Percentiles rank a stretch among this genome's conserved stretches.
phyloP scores from a whole-genome alignment of 2,329 filamentous ascomycete species.

The Delphinella strobiligena region DNA sequence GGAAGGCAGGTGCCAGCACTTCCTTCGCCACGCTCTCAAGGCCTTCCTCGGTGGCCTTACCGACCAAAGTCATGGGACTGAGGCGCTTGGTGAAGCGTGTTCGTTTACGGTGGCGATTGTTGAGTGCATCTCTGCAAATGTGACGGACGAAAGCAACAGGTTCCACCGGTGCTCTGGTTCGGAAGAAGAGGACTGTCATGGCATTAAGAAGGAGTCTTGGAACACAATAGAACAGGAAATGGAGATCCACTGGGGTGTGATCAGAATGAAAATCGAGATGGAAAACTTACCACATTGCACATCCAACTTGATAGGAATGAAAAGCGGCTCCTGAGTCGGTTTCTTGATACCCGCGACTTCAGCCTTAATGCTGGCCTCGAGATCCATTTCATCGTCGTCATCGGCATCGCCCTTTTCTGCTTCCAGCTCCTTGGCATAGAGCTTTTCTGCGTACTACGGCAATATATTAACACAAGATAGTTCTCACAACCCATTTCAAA shows the following conservation, averaged over 20 bases:
- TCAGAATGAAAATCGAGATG: no score
- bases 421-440: slow-evolving; percentile 3
- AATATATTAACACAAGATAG: neutral
- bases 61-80: slow-evolving; percentile 46
- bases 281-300: slow-evolving; percentile 39
- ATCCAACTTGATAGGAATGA: slow-evolving; percentile 41
- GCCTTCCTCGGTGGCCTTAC: slow-evolving; percentile 57
- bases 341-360: slow-evolving; percentile 56
- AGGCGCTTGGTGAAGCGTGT: slow-evolving; percentile 49
- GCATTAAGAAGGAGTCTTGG: no score
- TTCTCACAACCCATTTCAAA: neutral
- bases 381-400: slow-evolving; percentile 37
- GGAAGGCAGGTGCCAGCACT: slow-evolving; percentile 55
- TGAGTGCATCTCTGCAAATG: slow-evolving; percentile 45
- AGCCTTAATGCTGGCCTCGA: slow-evolving; percentile 59
- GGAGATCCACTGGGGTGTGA: no score
- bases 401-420: slow-evolving; percentile 26
- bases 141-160: slow-evolving; percentile 48
- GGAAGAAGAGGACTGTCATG: slow-evolving; percentile 47
- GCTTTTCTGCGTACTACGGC: slow-evolving; percentile 3
- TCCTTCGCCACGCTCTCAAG: slow-evolving; percentile 51
- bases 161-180: slow-evolving; percentile 43
- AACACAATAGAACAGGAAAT: no score
- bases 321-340: slow-evolving; percentile 35
- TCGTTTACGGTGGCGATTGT: slow-evolving; percentile 38